phyloP scores from a whole-genome alignment of 306 rosid species.

The Prosopis cineraria region DNA sequence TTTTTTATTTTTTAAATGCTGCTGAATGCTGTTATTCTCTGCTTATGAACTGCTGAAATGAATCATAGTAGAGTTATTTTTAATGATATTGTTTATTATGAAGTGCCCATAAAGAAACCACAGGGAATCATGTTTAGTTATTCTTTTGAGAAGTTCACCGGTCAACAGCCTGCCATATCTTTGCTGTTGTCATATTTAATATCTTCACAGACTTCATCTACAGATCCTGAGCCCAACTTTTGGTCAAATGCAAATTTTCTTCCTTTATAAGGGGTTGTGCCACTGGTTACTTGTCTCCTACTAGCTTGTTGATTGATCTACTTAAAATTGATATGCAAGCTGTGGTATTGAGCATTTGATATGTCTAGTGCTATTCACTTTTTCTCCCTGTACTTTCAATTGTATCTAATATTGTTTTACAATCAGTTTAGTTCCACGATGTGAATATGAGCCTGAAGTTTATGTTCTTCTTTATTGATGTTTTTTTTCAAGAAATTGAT shows the following conservation, averaged over 20 bases:
- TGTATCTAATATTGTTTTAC: slow-evolving; percentile 23
- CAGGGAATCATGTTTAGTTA: not conserved
- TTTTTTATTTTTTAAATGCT: not conserved
- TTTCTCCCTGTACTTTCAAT: not conserved
- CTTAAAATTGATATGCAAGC: not conserved
- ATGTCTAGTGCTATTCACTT: not conserved
- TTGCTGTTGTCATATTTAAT: not conserved
- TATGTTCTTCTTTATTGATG: slow-evolving; percentile 23
- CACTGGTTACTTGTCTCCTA: not conserved
- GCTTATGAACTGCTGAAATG: not conserved
- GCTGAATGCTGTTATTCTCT: slow-evolving; percentile 5
- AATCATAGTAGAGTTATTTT: not conserved
- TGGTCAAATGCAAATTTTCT: not conserved
- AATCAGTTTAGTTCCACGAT: slow-evolving; percentile 17
- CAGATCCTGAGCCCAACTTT: not conserved
- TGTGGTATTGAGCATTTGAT: not conserved
- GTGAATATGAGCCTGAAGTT: slow-evolving; percentile 16
- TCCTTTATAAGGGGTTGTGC: not conserved
- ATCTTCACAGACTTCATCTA: not conserved
- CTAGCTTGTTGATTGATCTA: not conserved
- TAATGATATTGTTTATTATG: not conserved
- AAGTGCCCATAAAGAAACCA: not conserved
- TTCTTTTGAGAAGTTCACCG: not conserved
- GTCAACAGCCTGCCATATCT: not conserved
- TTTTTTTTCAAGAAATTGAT: slow-evolving; percentile 75